A percentile compares a stretch with the other conserved stretches of the same genome.
Evolutionary conservation across 495 filamentous ascomycete genomes (phyloP).

Genomic region (Halenospora varia): DNA sequence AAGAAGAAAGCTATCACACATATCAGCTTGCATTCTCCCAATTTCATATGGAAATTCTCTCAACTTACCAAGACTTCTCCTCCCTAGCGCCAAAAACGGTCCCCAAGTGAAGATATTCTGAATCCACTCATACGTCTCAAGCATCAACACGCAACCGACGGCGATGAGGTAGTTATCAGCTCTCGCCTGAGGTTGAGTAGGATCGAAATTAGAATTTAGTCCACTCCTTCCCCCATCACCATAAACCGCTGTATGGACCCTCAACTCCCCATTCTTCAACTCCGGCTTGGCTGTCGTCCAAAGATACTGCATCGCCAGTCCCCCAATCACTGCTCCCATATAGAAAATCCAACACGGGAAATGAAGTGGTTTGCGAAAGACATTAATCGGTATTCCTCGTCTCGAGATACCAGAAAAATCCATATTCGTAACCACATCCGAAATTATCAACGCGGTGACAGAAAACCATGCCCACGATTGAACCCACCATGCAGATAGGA

Average conservation of each 20-base stretch:
- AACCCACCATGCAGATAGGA: conserved; percentile 10
- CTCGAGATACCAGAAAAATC: conserved; percentile 1
- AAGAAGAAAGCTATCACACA: conserved; percentile 1
- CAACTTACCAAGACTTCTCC: no score
- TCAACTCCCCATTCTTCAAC: neutral
- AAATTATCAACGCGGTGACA: conserved; percentile 7
- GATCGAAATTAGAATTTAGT: neutral
- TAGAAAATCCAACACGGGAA: conserved; percentile 1
- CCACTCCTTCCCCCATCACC: neutral
- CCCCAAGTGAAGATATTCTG: no score
- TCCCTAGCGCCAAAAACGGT: no score
- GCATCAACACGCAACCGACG: conserved; percentile 4
- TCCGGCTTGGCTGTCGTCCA: neutral
- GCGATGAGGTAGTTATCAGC: conserved; percentile 10
- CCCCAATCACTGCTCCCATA: conserved; percentile 1
- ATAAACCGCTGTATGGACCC: conserved; percentile 2
- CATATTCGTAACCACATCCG: conserved; percentile 7
- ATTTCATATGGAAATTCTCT: no score
- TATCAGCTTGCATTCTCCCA: neutral
- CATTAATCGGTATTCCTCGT: neutral
- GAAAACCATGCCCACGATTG: conserved; percentile 12
- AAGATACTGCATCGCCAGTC: conserved; percentile 7
- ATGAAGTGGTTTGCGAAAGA: neutral
- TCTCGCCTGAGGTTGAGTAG: conserved; percentile 1
- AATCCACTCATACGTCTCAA: no score